Conservation (phyloP, 1,284 basidiomycete genomes). For the Boletus mariae region DNA sequence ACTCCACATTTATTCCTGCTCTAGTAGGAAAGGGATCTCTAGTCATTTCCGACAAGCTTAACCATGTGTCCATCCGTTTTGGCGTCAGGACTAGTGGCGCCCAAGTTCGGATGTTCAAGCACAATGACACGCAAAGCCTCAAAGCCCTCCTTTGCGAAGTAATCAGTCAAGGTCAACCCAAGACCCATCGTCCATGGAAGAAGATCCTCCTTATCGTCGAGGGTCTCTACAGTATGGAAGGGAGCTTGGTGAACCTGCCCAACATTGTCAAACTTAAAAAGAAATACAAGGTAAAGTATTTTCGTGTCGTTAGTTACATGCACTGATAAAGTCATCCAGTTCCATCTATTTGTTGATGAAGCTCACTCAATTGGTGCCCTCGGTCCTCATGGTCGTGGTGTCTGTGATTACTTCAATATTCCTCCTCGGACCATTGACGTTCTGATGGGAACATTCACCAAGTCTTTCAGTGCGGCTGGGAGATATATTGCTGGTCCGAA, state of each 20-base stretch:
- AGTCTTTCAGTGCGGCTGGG: conserved; percentile 96
- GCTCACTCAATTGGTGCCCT: conserved; percentile 97
- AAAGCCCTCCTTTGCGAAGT: conserved; percentile 85
- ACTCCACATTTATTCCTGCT: conserved; percentile 93
- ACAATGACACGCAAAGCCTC: conserved; percentile 88
- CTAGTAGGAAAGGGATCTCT: conserved; percentile 89
- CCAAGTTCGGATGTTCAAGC: conserved; percentile 92
- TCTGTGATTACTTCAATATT: conserved; percentile 92
- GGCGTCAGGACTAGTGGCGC: conserved; percentile 90
- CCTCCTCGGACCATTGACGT: conserved; percentile 84
- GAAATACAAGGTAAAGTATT: conserved; percentile 81
- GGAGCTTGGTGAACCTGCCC: conserved; percentile 86
- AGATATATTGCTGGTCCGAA: conserved; percentile 92
- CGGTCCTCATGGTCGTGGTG: conserved; percentile 90
- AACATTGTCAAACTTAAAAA: conserved; percentile 84
- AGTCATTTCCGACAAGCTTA: conserved; percentile 96
- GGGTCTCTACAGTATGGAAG: conserved; percentile 98
- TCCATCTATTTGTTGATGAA: conserved; percentile 95
- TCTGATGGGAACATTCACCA: conserved; percentile 99
- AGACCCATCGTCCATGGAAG: conserved; percentile 98
- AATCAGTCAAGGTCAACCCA: conserved; percentile 96
- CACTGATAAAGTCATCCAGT: conserved; percentile 47
- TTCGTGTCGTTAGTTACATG: background rate
- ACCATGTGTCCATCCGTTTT: conserved; percentile 94
- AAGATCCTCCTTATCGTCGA: conserved; percentile 96